phyloP scores from a whole-genome alignment of 352 stramenopile genomes.

The Saprolegnia diclina region DNA sequence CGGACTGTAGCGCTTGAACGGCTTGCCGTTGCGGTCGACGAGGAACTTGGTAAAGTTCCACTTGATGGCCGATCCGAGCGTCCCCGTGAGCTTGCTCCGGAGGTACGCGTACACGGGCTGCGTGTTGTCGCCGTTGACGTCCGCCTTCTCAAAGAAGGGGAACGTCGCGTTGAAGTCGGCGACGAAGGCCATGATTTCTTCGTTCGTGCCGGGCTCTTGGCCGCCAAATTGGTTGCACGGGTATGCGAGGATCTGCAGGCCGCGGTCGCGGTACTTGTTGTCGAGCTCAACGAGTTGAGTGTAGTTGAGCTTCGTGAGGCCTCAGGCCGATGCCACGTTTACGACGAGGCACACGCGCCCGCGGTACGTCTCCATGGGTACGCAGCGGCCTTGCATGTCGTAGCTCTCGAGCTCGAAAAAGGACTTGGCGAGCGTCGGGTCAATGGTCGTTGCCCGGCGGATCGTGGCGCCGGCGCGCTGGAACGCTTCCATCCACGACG shows the following conservation, averaged over 20 bases:
- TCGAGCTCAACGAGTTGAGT: conserved; percentile 60
- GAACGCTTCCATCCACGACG: conserved; percentile 45
- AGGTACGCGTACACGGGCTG: conserved; percentile 75
- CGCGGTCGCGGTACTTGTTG: conserved; percentile 46
- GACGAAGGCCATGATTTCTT: conserved; percentile 60
- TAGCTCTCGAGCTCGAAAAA: conserved; percentile 72
- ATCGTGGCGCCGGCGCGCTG: conserved; percentile 44
- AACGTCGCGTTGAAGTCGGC: conserved; percentile 48
- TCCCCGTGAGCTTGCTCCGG: conserved; percentile 57
- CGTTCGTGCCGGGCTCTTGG: conserved; percentile 53
- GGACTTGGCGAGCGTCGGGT: conserved; percentile 36
- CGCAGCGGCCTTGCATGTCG: conserved; percentile 55
- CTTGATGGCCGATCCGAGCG: conserved; percentile 72
- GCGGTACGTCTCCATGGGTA: conserved; percentile 48
- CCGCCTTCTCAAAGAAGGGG: conserved; percentile 55
- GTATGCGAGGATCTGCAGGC: conserved; percentile 68
- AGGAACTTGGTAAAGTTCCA: conserved; percentile 92
- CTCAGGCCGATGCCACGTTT: conserved; percentile 78
- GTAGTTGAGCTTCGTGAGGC: conserved; percentile 71
- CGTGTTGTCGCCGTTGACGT: conserved; percentile 82
- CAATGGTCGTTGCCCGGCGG: conserved; percentile 37
- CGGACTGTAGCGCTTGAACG: conserved; percentile 66
- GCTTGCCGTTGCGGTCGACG: conserved; percentile 66
- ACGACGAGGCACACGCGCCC: conserved; percentile 39
- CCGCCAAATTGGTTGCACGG: conserved; percentile 83